Evolutionary conservation across 768 basidiomycete species (phyloP).

Genomic region (Candolleomyces efflorescens): DNA sequence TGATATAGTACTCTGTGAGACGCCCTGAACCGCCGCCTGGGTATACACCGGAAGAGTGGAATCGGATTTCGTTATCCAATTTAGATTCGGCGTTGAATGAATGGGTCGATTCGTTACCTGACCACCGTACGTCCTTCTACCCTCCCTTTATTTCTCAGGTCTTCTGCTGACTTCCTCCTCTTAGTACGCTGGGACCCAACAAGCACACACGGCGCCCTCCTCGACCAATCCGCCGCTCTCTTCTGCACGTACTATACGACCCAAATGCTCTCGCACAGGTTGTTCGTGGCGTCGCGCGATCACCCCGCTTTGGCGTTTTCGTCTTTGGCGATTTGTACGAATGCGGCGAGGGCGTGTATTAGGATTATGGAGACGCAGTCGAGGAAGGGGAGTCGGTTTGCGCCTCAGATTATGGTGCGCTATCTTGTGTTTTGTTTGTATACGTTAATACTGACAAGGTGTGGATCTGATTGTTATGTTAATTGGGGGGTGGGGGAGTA

Average conservation of each 20-base stretch:
- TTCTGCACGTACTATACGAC: constrained; percentile 40
- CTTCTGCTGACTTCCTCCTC: neutral
- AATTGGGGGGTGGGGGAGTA: neutral
- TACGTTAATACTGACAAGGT: too few relatives aligned
- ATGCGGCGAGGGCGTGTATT: constrained; percentile 68
- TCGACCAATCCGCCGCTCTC: constrained; percentile 53
- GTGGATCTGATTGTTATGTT: too few relatives aligned
- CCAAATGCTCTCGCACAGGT: constrained; percentile 66
- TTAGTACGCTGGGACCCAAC: constrained; percentile 37
- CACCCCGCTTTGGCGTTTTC: constrained; percentile 42
- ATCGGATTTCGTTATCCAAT: constrained; percentile 33
- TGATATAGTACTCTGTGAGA: constrained; percentile 54
- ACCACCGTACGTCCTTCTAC: constrained; percentile 44
- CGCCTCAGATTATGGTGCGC: neutral
- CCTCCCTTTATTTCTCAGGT: neutral
- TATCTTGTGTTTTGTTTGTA: neutral
- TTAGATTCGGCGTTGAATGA: constrained; percentile 57
- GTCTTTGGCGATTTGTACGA: constrained; percentile 65
- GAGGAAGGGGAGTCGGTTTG: constrained; percentile 11
- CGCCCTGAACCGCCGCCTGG: constrained; percentile 34
- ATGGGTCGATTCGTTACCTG: constrained; percentile 60
- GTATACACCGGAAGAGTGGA: neutral
- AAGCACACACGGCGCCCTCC: constrained; percentile 24
- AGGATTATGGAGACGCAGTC: constrained; percentile 58
- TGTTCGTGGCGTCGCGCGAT: constrained; percentile 58